Conservation (phyloP, 2,329 filamentous ascomycete genomes). For the Penicillium crustosum region DNA sequence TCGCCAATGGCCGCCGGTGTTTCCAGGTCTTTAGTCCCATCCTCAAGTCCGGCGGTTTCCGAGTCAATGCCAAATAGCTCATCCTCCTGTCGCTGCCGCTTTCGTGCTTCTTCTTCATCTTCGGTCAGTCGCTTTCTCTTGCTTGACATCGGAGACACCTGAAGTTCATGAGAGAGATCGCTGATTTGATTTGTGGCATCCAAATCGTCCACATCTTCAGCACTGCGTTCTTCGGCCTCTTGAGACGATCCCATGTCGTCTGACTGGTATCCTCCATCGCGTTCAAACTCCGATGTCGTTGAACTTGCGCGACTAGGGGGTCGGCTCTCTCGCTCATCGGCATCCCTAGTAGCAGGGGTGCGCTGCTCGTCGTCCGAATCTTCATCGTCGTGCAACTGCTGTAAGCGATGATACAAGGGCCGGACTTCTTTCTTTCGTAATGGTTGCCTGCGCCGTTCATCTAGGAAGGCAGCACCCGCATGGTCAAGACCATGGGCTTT, state of each 20-base stretch:
- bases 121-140: conserved; percentile 75
- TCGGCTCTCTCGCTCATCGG: conserved; percentile 80
- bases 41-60: conserved; percentile 54
- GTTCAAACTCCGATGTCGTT: conserved; percentile 53
- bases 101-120: conserved; percentile 67
- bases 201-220: conserved; percentile 18
- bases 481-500: conserved; percentile 62
- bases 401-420: conserved; percentile 76
- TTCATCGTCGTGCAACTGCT: conserved; percentile 71
- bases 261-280: conserved; percentile 41
- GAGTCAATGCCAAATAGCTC: conserved; percentile 69
- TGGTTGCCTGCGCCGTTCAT: conserved; percentile 63
- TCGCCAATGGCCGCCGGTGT: neutral
- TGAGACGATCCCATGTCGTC: conserved; percentile 25
- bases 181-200: neutral
- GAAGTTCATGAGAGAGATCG: conserved; percentile 31
- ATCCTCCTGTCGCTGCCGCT: conserved; percentile 81
- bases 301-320: conserved; percentile 69
- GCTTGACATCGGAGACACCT: conserved; percentile 57
- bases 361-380: conserved; percentile 83
- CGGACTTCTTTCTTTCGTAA: conserved; percentile 65
- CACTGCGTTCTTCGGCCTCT: conserved; percentile 2
- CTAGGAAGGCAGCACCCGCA: conserved; percentile 63
- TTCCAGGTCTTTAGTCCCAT: conserved; percentile 43
- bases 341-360: conserved; percentile 69